Base-by-base conservation (phyloP, 257 asterid genomes). In the Parsonsia alboflavescens region DNA sequence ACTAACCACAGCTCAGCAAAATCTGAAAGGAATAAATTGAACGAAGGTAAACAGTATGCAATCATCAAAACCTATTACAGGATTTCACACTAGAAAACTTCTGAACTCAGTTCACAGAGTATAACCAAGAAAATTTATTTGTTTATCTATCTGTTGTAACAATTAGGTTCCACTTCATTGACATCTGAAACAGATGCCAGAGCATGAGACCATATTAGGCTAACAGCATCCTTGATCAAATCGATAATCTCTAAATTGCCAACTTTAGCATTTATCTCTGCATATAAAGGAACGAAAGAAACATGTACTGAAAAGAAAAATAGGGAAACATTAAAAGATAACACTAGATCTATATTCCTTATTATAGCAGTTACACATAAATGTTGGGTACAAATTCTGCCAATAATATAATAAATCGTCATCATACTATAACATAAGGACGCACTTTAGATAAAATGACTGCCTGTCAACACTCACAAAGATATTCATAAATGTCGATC, bases 111-210 rank as follows among this genome's bases (percentile, higher is more conserved):
- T 53, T 54, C 24, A 54, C 39, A 71, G 48, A 53, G 36, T 33
- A 50, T 36, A 16, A 6, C 50, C 13, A 24, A 56, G 21, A 72
- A 56, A 11, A 57, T 39, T 7, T 36, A 44, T 8, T 42, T 57
- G 22, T 61, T 63, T 53, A 16, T 62, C 22, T 5, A 62, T 62
- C 15, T 63, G 5, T 36, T 42, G 42, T 1, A 58, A 72, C 50
- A 24, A 72, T 58, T 42, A 72, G 45, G 30, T 73, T 7, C 59
- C 68, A 36, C 46, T 30, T 52, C 21, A 54, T 71, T 4, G 65
- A 21, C 36, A 33, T 24, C 16, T 19, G 52, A 6, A 39, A 6
- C 26, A 59, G 28, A 44, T 19, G 42, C n/a, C 64, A 36, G 13
- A 49, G 36, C 33, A 48, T 69, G 16, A 13, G n/a, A n/a, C n/a